These are phyloP conservation scores for Colletotrichum lindemuthianum DNA, from an alignment of 2,329 filamentous ascomycete genomes.

Conservation along the genomic window DNA sequence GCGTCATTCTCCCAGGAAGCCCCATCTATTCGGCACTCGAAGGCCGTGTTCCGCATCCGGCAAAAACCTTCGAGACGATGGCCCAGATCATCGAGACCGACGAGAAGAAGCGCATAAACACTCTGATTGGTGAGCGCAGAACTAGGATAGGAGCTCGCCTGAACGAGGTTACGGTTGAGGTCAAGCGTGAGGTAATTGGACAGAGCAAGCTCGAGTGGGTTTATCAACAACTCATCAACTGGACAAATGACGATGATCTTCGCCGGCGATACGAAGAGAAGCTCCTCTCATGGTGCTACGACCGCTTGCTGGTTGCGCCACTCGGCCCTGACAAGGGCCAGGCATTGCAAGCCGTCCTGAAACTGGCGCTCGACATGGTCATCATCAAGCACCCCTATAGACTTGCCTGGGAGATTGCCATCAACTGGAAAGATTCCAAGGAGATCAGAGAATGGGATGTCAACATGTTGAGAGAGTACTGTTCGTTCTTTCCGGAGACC, in stretches of 20 bases:
- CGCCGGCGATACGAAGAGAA: slow-evolving; percentile 91
- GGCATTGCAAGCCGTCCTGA: slow-evolving; percentile 78
- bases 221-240: slow-evolving; percentile 87
- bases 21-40: slow-evolving; percentile 85
- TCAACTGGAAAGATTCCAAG: slow-evolving; percentile 89
- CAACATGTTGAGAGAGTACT: slow-evolving; percentile 81
- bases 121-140: slow-evolving; percentile 86
- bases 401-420: slow-evolving; percentile 88
- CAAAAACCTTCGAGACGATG: slow-evolving; percentile 82
- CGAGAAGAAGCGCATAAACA: slow-evolving; percentile 90
- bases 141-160: slow-evolving; percentile 88
- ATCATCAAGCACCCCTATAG: slow-evolving; percentile 92
- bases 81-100: slow-evolving; percentile 86
- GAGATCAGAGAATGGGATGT: slow-evolving; percentile 81
- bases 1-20: slow-evolving; percentile 81
- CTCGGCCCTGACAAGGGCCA: slow-evolving; percentile 70
- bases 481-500: slow-evolving; percentile 83
- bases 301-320: slow-evolving; percentile 76
- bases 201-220: slow-evolving; percentile 81
- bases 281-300: slow-evolving; percentile 82
- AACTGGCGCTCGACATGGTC: slow-evolving; percentile 90
- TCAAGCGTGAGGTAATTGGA: slow-evolving; percentile 84
- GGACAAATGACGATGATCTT: slow-evolving; percentile 86
- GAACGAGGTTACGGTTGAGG: slow-evolving; percentile 84
- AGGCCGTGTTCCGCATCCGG: slow-evolving; percentile 82